Percentiles rank a stretch among this genome's conserved stretches.
Conservation (phyloP, 441 rosid genomes). For the Euphorbia schlechtendalii region DNA sequence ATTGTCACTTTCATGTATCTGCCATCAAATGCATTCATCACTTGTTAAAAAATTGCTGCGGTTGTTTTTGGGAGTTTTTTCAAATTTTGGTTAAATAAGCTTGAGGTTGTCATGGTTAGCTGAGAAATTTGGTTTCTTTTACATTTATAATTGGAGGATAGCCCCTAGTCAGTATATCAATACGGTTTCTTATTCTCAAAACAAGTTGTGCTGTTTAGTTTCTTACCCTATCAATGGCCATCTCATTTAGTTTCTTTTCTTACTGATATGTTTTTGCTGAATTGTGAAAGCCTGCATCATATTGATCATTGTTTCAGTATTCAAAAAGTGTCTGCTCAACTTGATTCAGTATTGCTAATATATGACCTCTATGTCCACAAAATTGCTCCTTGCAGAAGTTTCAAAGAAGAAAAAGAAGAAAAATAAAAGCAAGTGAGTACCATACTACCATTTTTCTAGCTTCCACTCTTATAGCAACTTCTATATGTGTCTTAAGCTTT, state of each 20-base stretch:
- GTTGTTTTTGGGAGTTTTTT: background rate
- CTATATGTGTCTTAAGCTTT: background rate
- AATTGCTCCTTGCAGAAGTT: slow-evolving; percentile 39
- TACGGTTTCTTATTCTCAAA: no score
- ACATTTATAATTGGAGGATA: background rate
- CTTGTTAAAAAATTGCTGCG: background rate
- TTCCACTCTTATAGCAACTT: slow-evolving; percentile 4
- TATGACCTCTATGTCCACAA: slow-evolving; percentile 14
- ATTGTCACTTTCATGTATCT: background rate
- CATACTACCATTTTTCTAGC: slow-evolving; percentile 18
- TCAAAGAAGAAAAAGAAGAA: slow-evolving; percentile 93
- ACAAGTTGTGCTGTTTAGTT: background rate
- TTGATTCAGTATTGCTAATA: background rate
- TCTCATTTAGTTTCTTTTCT: background rate
- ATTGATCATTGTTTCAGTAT: background rate
- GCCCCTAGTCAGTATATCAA: no score
- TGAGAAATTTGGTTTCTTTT: background rate
- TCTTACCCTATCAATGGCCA: no score
- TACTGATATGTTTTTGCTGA: background rate
- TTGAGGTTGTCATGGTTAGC: background rate
- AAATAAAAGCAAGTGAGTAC: slow-evolving; percentile 82
- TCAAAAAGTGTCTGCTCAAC: background rate
- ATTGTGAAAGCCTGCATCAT: background rate
- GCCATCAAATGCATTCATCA: background rate
- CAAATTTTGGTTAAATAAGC: background rate